Conservation (phyloP, 2,329 filamentous ascomycete species). For the Thermothelomyces thermophilus region DNA sequence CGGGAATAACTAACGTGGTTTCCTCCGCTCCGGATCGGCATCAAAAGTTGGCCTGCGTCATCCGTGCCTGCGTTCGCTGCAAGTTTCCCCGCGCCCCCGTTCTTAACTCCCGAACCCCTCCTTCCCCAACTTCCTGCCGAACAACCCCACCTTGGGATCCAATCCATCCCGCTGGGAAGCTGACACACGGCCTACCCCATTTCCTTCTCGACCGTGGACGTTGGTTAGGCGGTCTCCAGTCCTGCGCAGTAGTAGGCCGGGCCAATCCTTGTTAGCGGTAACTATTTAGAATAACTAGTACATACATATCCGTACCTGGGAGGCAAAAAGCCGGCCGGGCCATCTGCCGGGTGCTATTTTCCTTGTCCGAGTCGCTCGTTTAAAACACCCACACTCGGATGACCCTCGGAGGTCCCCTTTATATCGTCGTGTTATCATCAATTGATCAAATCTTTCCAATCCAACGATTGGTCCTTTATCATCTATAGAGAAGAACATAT, state of each 20-base stretch:
- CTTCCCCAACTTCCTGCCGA: neutral
- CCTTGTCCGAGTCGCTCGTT: neutral
- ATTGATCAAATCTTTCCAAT: slow-evolving; percentile 12
- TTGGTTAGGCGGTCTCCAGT: too few relatives aligned
- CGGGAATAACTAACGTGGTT: slow-evolving; percentile 18
- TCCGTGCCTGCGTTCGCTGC: neutral
- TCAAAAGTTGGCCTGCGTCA: slow-evolving; percentile 4
- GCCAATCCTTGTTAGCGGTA: neutral
- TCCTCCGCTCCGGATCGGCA: slow-evolving; percentile 12
- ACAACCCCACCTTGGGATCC: neutral
- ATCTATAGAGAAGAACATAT: too few relatives aligned
- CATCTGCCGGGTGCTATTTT: neutral
- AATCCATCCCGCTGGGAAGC: neutral
- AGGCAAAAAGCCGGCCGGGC: neutral
- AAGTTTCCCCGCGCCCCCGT: neutral
- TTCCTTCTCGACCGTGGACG: neutral
- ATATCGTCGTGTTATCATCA: neutral
- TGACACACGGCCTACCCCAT: neutral
- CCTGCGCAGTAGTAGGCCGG: too few relatives aligned
- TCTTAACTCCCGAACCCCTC: slow-evolving; percentile 18
- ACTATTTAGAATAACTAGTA: too few relatives aligned
- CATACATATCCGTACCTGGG: too few relatives aligned
- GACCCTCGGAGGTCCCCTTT: neutral
- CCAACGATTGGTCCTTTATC: too few relatives aligned
- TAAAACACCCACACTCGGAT: neutral